Evolutionary conservation across 805 yeast species (phyloP).

Genomic region (Torulaspora franciscae): DNA sequence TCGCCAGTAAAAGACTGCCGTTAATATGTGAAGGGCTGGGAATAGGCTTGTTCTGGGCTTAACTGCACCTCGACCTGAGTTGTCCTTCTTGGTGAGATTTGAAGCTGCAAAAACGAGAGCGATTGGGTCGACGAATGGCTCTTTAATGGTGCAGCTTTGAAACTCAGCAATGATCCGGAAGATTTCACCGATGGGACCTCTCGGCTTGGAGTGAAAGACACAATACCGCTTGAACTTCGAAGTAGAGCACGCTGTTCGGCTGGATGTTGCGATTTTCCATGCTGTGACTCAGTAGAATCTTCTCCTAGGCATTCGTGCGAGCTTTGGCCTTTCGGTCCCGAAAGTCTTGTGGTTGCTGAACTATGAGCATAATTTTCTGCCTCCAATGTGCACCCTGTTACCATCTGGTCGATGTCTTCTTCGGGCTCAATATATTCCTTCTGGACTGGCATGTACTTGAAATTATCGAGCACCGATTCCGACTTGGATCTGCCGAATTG

Average conservation of each 20-base stretch:
- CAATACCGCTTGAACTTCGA: neutral
- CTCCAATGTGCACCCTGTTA: neutral
- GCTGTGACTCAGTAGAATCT: neutral
- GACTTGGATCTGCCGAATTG: constrained; percentile 23
- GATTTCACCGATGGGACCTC: constrained; percentile 8
- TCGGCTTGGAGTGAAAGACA: neutral
- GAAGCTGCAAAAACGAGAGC: constrained; percentile 13
- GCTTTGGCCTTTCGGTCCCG: too few species aligned
- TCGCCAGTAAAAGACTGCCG: neutral
- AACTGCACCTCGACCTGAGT: constrained; percentile 19
- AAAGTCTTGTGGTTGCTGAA: too few species aligned
- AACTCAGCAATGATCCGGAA: constrained; percentile 9
- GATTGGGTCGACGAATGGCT: constrained; percentile 10
- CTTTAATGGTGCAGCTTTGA: constrained; percentile 8
- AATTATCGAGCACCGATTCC: constrained; percentile 11
- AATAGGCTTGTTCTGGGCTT: constrained; percentile 30
- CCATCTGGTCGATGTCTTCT: constrained; percentile 6
- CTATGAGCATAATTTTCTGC: neutral
- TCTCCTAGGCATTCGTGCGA: too few species aligned
- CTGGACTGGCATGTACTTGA: constrained; percentile 9
- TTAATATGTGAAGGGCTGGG: constrained; percentile 30
- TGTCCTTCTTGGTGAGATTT: constrained; percentile 28
- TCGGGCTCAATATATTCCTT: constrained; percentile 9
- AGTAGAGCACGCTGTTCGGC: neutral
- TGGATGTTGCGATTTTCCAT: neutral